Evolutionary conservation across 371 early-diverging fungal genomes (phyloP), one percentile per base, ranked within the genome.

Genomic region (Lichtheimia ramosa): DNA sequence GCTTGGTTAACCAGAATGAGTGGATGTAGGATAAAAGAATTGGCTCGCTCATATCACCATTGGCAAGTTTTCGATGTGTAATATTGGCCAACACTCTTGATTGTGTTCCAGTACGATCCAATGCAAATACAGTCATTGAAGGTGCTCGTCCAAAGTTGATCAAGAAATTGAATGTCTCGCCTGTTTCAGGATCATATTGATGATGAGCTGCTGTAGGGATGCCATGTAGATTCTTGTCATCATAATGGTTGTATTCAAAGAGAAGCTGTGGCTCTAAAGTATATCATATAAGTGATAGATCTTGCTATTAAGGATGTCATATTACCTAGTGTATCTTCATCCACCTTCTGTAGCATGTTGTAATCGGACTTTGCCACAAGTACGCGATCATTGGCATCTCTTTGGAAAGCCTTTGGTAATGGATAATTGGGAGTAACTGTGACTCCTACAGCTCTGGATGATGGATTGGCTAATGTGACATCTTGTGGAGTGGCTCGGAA

Each of bases 291-390:
- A 5, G 21, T 3, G 15, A 52, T 25, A 5, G n/a, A 8, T n/a
- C 5, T 7, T 7, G 10, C 0, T 16, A 46, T n/a, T 2, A 46
- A 43, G 14, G 5, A 18, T 34, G 34, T 8, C 10, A 3, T 23
- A 28, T 60, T 69, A 79, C 80, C 77, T 46, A 90, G 63, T 0
- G 90, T 86, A 24, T 78, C 77, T 2, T 81, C 72, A 64, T 90
- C 74, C 21, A 90, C 59, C 46, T 81, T 74, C 51, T 89, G 87
- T 13, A 89, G 56, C 0, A 71, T 55, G 62, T 83, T 86, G 2
- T 79, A 83, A 61, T 86, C 86, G 1, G 86, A 85, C 34, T 75
- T 86, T 41, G 78, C 61, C 3, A 90, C 74, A 42, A 89, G 59
- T 0, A 69, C 63, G n/a, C 48, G 54, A 2, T 41, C 49, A n/a